phyloP scores from a whole-genome alignment of 2,329 filamentous ascomycete species.

The Thyridium curvatum region DNA sequence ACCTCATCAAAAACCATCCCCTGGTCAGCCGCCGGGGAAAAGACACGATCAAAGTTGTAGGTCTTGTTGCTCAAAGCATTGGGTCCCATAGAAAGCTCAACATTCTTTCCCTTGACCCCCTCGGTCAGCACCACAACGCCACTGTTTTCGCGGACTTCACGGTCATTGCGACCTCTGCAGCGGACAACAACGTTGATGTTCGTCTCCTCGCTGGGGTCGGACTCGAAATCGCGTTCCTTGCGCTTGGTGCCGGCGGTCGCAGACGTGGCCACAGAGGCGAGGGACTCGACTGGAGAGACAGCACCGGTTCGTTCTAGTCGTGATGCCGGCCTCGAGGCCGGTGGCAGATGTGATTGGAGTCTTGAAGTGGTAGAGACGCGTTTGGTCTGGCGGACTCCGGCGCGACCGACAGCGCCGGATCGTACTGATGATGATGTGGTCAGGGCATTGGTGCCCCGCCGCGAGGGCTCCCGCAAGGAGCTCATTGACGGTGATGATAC shows the following conservation, averaged over 20 bases:
- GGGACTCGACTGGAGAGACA: conserved; percentile 64
- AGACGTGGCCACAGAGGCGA: conserved; percentile 52
- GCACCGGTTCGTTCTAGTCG: conserved; percentile 35
- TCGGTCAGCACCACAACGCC: conserved; percentile 85
- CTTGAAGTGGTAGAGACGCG: conserved; percentile 12
- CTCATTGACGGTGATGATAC: conserved; percentile 2
- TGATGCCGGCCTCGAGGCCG: conserved; percentile 9
- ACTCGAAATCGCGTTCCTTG: conserved; percentile 79
- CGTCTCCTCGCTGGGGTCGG: conserved; percentile 68
- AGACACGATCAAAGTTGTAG: conserved; percentile 95
- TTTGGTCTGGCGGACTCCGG: conserved; percentile 18
- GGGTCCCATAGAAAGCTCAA: conserved; percentile 87
- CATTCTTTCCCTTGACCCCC: conserved; percentile 76
- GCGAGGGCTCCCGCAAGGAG: conserved; percentile 13
- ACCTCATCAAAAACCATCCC: conserved; percentile 93
- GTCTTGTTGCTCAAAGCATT: conserved; percentile 92
- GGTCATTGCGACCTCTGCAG: conserved; percentile 85
- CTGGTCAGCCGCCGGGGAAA: conserved; percentile 91
- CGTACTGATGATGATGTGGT: conserved; percentile 7
- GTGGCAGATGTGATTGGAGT: conserved; percentile 10
- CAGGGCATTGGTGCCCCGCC: conserved; percentile 20
- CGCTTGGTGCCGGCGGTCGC: conserved; percentile 63
- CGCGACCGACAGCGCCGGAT: conserved; percentile 13
- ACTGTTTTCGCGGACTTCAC: conserved; percentile 91
- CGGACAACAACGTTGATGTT: conserved; percentile 98